Evolutionary conservation across 2,329 filamentous ascomycete genomes (phyloP).

Genomic region (Shiraia sp.): DNA sequence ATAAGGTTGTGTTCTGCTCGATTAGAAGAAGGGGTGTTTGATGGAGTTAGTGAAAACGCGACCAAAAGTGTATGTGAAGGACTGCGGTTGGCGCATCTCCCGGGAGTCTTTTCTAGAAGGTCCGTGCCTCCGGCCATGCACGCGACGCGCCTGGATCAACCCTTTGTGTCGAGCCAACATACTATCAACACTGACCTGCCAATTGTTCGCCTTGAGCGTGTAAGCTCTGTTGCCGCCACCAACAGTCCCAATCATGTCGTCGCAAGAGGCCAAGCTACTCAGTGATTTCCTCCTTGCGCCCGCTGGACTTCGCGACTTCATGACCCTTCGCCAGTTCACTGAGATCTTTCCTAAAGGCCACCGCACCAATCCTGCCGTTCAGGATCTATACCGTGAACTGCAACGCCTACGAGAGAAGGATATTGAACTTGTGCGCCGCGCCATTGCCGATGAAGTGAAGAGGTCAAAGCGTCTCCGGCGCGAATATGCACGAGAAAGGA

Average conservation of each 20-base stretch:
- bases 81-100: conserved; percentile 13
- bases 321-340: conserved; percentile 75
- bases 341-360: conserved; percentile 72
- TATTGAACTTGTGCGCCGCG: conserved; percentile 68
- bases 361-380: conserved; percentile 68
- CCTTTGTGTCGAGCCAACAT: too few relatives aligned
- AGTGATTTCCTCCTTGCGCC: conserved; percentile 78
- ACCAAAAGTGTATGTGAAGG: conserved; percentile 2
- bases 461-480: conserved; percentile 62
- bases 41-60: not conserved
- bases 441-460: conserved; percentile 67
- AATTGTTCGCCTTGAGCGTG: not conserved
- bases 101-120: conserved; percentile 21
- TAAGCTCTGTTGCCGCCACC: not conserved
- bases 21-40: not conserved
- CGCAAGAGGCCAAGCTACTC: conserved; percentile 75
- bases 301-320: conserved; percentile 71
- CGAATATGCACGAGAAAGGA: conserved; percentile 59
- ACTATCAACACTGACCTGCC: conserved; percentile 17
- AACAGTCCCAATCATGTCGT: conserved; percentile 59
- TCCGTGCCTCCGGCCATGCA: conserved; percentile 18
- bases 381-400: conserved; percentile 76
- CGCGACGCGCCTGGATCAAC: conserved; percentile 14
- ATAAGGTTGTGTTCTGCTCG: not conserved
- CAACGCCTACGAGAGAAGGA: conserved; percentile 72